Evolutionary conservation across 495 filamentous ascomycete genomes (phyloP), one percentile per base, ranked within the genome.

Genomic region (Trichocladium uniseriatum): DNA sequence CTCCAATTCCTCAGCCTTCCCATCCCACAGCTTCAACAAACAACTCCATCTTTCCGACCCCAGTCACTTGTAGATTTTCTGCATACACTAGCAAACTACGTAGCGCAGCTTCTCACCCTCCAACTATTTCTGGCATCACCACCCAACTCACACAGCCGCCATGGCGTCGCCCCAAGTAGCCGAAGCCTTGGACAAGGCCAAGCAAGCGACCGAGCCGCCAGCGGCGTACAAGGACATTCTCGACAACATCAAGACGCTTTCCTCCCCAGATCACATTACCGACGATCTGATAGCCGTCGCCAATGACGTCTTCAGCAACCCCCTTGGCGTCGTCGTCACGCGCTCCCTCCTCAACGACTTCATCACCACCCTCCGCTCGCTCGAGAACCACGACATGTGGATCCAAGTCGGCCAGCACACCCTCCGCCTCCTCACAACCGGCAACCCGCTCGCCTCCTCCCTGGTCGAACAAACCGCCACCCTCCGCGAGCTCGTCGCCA

Each of bases 381-480:
- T 88, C 51, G 56, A 69, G 15, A 66, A 79, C 44, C 49, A 70
- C 29, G 74, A 84, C 42, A 65, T 82, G 34, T 80, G 79, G 63
- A 81, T 91, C 52, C 76, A 78, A 52, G 80, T 86, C 29, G 87
- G 85, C 48, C 74, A 79, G 49, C 76, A 83, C 56, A 78, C 84
- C 22, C 71, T 91, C 32, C 70, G 74, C 38, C 69, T 80, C 32
- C 75, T 95, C 27, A 71, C 77, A 15, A 52, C 43, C 41, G 22
- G 49, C 31, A 32, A 14, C 5, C 35, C 63, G 13, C 60, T 43
- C 77, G 78, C 59, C 72, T 83, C 55, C 71, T 84, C 48, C 4
- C 87, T 86, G 5, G 86, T 86, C 58, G 94, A 97, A 66, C 87
- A 96, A 65, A 80, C 85, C 51, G 87, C 89, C 56, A 76, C 82